Conservation (phyloP, 768 basidiomycete genomes). For the Lactarius tabidus region DNA sequence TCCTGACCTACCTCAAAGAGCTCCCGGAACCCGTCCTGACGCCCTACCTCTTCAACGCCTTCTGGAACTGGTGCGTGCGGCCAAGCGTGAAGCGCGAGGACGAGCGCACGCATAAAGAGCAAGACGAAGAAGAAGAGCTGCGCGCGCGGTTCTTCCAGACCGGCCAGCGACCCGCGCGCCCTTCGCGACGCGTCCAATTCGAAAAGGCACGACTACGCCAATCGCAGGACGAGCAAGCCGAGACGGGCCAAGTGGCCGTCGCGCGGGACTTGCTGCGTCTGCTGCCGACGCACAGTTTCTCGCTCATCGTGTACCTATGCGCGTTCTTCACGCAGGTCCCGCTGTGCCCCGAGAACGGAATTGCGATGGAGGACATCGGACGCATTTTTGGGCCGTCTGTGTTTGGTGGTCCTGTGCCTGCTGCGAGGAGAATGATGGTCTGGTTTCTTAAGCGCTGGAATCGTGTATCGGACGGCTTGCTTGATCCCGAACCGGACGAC, state of each 20-base stretch:
- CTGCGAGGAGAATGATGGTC: constrained; percentile 21
- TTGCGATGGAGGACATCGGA: constrained; percentile 44
- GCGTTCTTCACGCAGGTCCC: constrained; percentile 51
- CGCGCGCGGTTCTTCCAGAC: constrained; percentile 31
- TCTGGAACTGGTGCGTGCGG: constrained; percentile 43
- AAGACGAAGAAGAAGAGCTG: constrained; percentile 34
- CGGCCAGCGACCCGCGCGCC: constrained; percentile 23
- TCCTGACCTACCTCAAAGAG: constrained; percentile 45
- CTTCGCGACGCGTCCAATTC: constrained; percentile 13
- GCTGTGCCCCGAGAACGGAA: constrained; percentile 46
- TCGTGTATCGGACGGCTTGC: constrained; percentile 24
- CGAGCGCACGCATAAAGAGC: constrained; percentile 30
- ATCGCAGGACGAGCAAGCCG: constrained; percentile 20
- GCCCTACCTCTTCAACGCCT: constrained; percentile 37
- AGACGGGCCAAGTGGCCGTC: constrained; percentile 33
- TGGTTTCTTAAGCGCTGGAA: constrained; percentile 26
- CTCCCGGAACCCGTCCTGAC: constrained; percentile 47
- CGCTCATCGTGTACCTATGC: constrained; percentile 43
- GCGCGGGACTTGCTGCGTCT: constrained; percentile 51
- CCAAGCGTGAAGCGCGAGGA: constrained; percentile 39
- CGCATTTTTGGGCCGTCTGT: constrained; percentile 44
- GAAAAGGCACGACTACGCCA: constrained; percentile 10
- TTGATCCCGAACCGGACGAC: constrained; percentile 15
- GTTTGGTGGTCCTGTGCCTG: constrained; percentile 33
- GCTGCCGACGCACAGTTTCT: constrained; percentile 40